Evolutionary conservation across 352 stramenopile genomes (phyloP), one percentile per base, ranked within the genome.

Genomic region (Globisporangium rhizosaccharum): DNA sequence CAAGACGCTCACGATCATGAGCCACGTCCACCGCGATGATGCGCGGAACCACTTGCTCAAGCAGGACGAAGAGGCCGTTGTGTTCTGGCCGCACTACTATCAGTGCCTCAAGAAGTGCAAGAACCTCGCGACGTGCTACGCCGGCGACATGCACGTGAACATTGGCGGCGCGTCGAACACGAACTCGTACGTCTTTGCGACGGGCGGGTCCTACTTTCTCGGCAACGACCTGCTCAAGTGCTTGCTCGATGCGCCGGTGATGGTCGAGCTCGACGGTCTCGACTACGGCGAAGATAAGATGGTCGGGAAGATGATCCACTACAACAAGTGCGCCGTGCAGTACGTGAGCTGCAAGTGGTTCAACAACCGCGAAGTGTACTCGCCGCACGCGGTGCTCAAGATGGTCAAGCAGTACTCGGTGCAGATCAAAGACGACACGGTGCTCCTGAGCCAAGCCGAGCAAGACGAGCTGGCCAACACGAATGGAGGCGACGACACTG

Each of bases 261-360:
- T 75, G 44, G 76, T 90, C 36, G 73, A 82, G 53, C 41, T 84
- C 41, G 73, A 85, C 23, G 81, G 81, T 5, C 72, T 90, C 23
- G 81, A 90, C 65, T 87, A 73, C 57, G 81, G 81, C 26, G 81
- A 90, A 50, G 81, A 90, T 68, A 90, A 90, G 66, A 90, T 73
- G 10, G 70, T 90, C 48, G 81, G 81, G 54, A 90, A 90, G 68
- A 90, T 90, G 81, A 81, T 90, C 66, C 79, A 89, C 65, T 90
- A 81, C 66, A 90, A 88, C 63, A 78, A 72, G 42, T 90, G 81
- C 62, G 64, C 79, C 28, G 81, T 87, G 36, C 75, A 90, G 72
- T 88, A 88, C 63, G 79, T 90, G 62, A 90, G 79, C 68, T 90
- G 81, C 73, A 90, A 90, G 70, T 90, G 81, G 81, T 88, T 90